Conservation (phyloP, 768 basidiomycete species). For the Suillus placidus region DNA sequence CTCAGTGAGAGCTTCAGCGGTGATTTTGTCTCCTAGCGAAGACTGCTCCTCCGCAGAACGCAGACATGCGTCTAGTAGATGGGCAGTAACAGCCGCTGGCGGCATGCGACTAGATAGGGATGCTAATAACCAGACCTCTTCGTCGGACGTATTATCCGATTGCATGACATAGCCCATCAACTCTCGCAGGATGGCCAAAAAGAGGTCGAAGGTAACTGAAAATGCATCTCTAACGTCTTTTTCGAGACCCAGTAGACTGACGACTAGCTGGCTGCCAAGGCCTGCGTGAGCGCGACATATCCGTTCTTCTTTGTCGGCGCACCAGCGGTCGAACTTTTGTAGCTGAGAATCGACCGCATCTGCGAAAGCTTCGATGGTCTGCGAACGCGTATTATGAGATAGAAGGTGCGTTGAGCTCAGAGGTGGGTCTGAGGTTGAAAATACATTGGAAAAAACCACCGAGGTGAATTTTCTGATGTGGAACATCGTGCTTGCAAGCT, state of each 20-base stretch:
- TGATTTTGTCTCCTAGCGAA: slow-evolving; percentile 57
- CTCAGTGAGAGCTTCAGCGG: slow-evolving; percentile 58
- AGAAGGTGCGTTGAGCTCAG: slow-evolving; percentile 28
- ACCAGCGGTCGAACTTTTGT: slow-evolving; percentile 66
- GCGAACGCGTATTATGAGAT: slow-evolving; percentile 38
- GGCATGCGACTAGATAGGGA: slow-evolving; percentile 42
- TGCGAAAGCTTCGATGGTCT: slow-evolving; percentile 80
- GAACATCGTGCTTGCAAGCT: slow-evolving; percentile 60
- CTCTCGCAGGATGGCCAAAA: slow-evolving; percentile 51
- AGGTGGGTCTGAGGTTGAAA: slow-evolving; percentile 19
- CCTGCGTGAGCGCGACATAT: slow-evolving; percentile 65
- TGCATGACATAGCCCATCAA: slow-evolving; percentile 35
- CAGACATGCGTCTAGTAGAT: slow-evolving; percentile 66
- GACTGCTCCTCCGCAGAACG: slow-evolving; percentile 57
- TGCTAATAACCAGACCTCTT: slow-evolving; percentile 44
- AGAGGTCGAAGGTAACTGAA: slow-evolving; percentile 56
- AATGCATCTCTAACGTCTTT: slow-evolving; percentile 60
- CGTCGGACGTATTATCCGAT: slow-evolving; percentile 28
- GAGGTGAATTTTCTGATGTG: slow-evolving; percentile 65
- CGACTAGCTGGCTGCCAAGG: slow-evolving; percentile 40
- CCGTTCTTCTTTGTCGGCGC: slow-evolving; percentile 64
- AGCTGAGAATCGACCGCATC: slow-evolving; percentile 71
- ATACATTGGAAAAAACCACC: slow-evolving; percentile 45
- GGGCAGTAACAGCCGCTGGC: slow-evolving; percentile 56
- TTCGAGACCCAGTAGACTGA: slow-evolving; percentile 70